Base-by-base conservation (phyloP, 768 basidiomycete genomes). In the Auriculariales sp. region DNA sequence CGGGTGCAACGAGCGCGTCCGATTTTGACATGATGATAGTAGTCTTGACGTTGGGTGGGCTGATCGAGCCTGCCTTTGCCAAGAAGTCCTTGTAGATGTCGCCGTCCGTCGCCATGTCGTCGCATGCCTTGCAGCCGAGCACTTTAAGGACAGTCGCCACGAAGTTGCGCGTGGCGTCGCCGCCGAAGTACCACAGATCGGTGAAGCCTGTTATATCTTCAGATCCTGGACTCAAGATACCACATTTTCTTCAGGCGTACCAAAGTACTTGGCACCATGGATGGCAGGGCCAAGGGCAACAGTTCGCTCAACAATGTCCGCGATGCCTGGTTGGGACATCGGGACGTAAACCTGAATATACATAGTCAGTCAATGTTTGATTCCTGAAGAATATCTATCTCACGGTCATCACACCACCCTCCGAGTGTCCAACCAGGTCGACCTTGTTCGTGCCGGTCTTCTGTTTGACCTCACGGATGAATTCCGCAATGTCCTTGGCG, bases 401-500 rank as follows among this genome's bases (percentile, higher is more conserved):
- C n/a, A n/a, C 27, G 39, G 39, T n/a, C 39, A 44, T 44, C 22
- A 44, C 39, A 19, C 39, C 39, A 25, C 39, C 39, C 39, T 44
- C 39, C 22, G 19, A 22, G 39, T 44, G 39, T 19, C 39, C 39
- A 25, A 44, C 39, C 9, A 44, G 39, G 39, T 44, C 39, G 22
- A 44, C 39, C 39, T 44, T 44, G n/a, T n/a, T n/a, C 39, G 22
- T 44, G 19, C 39, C 39, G 39, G 39, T 44, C 39, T 44, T 44
- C 39, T 44, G 14, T 19, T 44, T 12, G 14, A 44, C 39, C 39
- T 44, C 19, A 7, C 39, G 39, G 22, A 44, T 44, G 19, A 44
- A 44, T 5, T 19, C 39, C 6, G 39, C 39, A 25, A 44, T 25
- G 22, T 44, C 39, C 39, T 44, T 44, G 19, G 39, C 19, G 22